A percentile compares a stretch with the other conserved stretches of the same genome.
Conservation (phyloP, 805 yeast genomes). For the Huiozyma sinensis region DNA sequence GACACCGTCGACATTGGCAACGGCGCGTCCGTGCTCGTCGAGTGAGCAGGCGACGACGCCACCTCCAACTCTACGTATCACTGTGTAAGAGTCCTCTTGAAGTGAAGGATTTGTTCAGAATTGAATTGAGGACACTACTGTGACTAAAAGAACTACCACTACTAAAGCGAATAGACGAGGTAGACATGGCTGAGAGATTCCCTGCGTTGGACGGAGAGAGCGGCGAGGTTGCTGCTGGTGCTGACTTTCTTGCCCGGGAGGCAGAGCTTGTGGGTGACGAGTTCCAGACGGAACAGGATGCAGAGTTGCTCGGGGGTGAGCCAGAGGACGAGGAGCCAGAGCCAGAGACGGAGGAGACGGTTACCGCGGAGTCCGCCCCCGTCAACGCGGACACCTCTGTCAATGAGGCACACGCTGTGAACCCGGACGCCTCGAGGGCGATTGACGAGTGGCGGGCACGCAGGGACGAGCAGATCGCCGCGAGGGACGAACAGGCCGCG, state of each 20-base stretch:
- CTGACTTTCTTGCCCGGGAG: slow-evolving; percentile 60
- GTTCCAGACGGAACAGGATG: slow-evolving; percentile 55
- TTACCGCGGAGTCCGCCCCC: slow-evolving; percentile 6
- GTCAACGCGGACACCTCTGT: slow-evolving; percentile 17
- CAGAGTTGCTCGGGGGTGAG: slow-evolving; percentile 30
- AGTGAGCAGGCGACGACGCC: slow-evolving; percentile 4
- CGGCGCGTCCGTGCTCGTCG: slow-evolving; percentile 18
- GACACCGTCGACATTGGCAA: slow-evolving; percentile 24
- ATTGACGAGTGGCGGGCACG: slow-evolving; percentile 69
- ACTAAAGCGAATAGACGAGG: neutral
- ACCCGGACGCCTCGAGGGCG: slow-evolving; percentile 32
- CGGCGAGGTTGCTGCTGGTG: slow-evolving; percentile 32
- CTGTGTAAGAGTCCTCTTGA: neutral
- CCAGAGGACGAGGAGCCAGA: slow-evolving; percentile 29
- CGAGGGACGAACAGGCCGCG: slow-evolving; percentile 64
- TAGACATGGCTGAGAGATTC: slow-evolving; percentile 58
- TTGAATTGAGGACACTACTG: neutral
- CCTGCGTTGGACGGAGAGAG: slow-evolving; percentile 48
- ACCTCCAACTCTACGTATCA: neutral
- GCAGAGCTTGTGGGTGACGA: slow-evolving; percentile 60
- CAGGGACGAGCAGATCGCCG: slow-evolving; percentile 63
- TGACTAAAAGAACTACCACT: neutral
- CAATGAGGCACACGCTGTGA: slow-evolving; percentile 18
- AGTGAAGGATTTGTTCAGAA: neutral
- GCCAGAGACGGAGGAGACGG: neutral